These are phyloP conservation scores for Bjerkandera adusta DNA, from an alignment of 1,284 basidiomycete genomes.

Conservation along the genomic window DNA sequence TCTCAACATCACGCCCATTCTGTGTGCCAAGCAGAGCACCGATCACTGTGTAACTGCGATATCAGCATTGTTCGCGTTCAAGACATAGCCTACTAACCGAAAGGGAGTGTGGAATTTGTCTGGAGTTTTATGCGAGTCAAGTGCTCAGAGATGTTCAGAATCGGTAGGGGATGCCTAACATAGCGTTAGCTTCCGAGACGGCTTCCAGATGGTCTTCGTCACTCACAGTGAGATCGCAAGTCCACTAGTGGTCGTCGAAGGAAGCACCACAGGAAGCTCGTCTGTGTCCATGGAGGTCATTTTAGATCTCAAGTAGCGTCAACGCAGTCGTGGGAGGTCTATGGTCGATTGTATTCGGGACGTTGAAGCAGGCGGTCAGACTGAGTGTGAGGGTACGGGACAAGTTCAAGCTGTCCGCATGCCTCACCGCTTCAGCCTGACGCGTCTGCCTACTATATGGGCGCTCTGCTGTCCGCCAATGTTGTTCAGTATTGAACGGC, in stretches of 20 bases:
- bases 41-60: slow-evolving; percentile 73
- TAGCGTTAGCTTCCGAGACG: neutral
- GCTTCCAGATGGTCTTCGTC: neutral
- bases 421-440: no score
- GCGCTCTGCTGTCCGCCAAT: no score
- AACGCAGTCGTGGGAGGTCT: no score
- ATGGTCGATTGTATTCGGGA: no score
- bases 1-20: slow-evolving; percentile 90
- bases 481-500: no score
- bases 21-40: slow-evolving; percentile 96
- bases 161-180: slow-evolving; percentile 88
- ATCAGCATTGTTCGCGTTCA: no score
- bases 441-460: no score
- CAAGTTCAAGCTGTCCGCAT: no score
- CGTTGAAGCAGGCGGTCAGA: no score
- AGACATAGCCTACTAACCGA: slow-evolving; percentile 45
- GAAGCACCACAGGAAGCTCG: slow-evolving; percentile 68
- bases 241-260: slow-evolving; percentile 65
- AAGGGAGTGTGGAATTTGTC: slow-evolving; percentile 57
- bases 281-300: slow-evolving; percentile 79
- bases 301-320: no score
- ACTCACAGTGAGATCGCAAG: slow-evolving; percentile 70
- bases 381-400: no score
- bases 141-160: slow-evolving; percentile 97
- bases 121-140: slow-evolving; percentile 83